Evolutionary conservation across 2,329 filamentous ascomycete species (phyloP).

Genomic region (Cordyceps cicadae): DNA sequence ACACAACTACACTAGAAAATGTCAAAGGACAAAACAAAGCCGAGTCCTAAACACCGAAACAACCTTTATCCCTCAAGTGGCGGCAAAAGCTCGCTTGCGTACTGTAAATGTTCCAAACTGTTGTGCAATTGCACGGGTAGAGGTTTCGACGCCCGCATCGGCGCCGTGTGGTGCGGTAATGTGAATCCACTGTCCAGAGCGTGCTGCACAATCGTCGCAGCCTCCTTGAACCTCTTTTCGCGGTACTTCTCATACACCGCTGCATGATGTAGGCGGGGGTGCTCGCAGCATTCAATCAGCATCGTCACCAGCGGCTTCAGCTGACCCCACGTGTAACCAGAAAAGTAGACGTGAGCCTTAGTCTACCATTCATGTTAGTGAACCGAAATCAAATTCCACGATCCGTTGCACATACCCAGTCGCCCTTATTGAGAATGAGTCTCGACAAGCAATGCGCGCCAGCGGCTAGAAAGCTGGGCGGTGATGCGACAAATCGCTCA

Average conservation of each 20-base stretch:
- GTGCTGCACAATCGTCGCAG: constrained; percentile 68
- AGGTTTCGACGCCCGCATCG: constrained; percentile 25
- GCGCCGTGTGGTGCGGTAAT: constrained; percentile 35
- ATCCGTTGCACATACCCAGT: constrained; percentile 62
- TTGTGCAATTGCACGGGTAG: constrained; percentile 16
- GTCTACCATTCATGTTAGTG: constrained; percentile 48
- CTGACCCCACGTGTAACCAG: constrained; percentile 83
- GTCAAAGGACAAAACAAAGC: background rate
- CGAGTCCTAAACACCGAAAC: constrained; percentile 9
- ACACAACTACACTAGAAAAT: constrained; percentile 11
- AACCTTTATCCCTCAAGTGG: constrained; percentile 23
- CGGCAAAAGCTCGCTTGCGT: constrained; percentile 22
- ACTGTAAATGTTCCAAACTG: constrained; percentile 20
- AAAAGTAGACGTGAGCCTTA: constrained; percentile 80
- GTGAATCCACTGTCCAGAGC: constrained; percentile 58
- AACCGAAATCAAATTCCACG: background rate
- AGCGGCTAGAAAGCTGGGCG: constrained; percentile 83
- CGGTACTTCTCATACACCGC: constrained; percentile 90
- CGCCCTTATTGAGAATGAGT: constrained; percentile 80
- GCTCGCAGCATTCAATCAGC: constrained; percentile 81
- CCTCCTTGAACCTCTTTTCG: constrained; percentile 78
- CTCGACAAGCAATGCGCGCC: constrained; percentile 88
- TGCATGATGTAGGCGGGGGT: constrained; percentile 70
- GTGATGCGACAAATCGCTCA: constrained; percentile 86
- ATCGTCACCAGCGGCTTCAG: constrained; percentile 67